Percentiles rank a stretch among this genome's conserved stretches.
phyloP scores from a whole-genome alignment of 352 stramenopile species.

The Pythium periplocum region DNA sequence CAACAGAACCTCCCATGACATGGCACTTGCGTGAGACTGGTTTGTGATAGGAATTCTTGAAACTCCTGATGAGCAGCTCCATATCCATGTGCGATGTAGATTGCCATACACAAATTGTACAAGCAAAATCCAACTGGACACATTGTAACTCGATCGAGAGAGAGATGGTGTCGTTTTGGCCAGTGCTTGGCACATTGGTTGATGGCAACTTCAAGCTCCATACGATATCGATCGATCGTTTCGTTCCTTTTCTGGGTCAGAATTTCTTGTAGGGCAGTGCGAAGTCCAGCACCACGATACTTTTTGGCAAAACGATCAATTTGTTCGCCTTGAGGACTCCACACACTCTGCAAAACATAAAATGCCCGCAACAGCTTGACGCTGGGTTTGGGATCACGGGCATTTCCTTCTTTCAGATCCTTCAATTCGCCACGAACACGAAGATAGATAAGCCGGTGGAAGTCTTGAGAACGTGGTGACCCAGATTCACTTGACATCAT shows the following conservation, averaged over 20 bases:
- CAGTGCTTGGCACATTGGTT: constrained; percentile 14
- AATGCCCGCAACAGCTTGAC: constrained; percentile 2
- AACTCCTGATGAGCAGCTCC: constrained; percentile 45
- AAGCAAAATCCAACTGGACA: constrained; percentile 33
- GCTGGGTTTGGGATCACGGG: too few relatives aligned
- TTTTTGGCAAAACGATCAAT: constrained; percentile 35
- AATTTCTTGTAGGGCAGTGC: too few relatives aligned
- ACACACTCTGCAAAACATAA: constrained; percentile 18
- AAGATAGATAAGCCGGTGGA: constrained; percentile 57
- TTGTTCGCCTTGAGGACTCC: constrained; percentile 23
- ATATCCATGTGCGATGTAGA: constrained; percentile 51
- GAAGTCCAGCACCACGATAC: constrained; percentile 1
- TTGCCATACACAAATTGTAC: constrained; percentile 53
- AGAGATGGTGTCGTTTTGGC: too few relatives aligned
- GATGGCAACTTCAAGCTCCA: constrained; percentile 35
- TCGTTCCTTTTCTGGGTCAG: not conserved
- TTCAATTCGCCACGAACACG: constrained; percentile 24
- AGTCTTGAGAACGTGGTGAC: constrained; percentile 34
- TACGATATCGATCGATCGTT: constrained; percentile 31
- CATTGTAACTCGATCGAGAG: not conserved
- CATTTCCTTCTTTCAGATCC: too few relatives aligned
- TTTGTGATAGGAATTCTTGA: constrained; percentile 12
- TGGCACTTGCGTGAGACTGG: not conserved
- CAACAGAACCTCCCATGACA: constrained; percentile 14
- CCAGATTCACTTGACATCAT: too few relatives aligned